Percentiles rank a stretch among this genome's conserved stretches.
These are phyloP conservation scores for Cladosporium oxysporum DNA, from an alignment of 2,329 filamentous ascomycete genomes.

Conservation along the genomic window DNA sequence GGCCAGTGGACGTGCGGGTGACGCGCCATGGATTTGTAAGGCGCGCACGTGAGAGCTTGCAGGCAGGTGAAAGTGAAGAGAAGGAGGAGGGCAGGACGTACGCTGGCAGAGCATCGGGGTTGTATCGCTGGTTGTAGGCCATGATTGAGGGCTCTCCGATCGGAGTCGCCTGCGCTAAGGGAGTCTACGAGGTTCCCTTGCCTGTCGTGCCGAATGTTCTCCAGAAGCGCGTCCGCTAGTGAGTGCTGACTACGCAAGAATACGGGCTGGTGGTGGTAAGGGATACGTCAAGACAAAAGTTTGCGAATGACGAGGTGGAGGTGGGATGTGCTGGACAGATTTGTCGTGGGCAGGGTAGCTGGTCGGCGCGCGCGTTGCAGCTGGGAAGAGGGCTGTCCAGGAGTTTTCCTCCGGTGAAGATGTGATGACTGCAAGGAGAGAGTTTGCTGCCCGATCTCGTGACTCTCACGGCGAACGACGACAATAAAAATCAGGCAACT, in stretches of 20 bases:
- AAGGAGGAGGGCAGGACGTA: conserved; percentile 49
- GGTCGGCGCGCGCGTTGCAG: background rate
- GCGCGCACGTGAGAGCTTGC: background rate
- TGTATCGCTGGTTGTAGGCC: conserved; percentile 93
- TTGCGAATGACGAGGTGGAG: background rate
- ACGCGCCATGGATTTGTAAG: background rate
- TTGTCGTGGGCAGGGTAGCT: background rate
- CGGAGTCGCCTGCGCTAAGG: conserved; percentile 15
- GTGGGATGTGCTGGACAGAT: background rate
- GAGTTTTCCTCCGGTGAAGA: background rate
- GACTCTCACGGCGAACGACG: background rate
- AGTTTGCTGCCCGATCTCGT: conserved; percentile 5
- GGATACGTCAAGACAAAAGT: background rate
- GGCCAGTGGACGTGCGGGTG: conserved; percentile 16
- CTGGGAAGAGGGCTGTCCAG: background rate
- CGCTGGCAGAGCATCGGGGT: conserved; percentile 93
- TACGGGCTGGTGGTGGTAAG: background rate
- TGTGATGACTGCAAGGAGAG: background rate
- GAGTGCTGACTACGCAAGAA: conserved; percentile 19
- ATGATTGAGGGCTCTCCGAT: conserved; percentile 50
- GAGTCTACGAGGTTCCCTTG: background rate
- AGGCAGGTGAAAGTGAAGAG: conserved; percentile 10
- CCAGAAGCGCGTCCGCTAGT: conserved; percentile 8
- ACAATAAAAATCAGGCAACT: conserved; percentile 3
- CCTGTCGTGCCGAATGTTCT: conserved; percentile 6